Evolutionary conservation across 202 grass and related monocot species (phyloP), one percentile per base, ranked within the genome.

Genomic region (Carex arenaria): DNA sequence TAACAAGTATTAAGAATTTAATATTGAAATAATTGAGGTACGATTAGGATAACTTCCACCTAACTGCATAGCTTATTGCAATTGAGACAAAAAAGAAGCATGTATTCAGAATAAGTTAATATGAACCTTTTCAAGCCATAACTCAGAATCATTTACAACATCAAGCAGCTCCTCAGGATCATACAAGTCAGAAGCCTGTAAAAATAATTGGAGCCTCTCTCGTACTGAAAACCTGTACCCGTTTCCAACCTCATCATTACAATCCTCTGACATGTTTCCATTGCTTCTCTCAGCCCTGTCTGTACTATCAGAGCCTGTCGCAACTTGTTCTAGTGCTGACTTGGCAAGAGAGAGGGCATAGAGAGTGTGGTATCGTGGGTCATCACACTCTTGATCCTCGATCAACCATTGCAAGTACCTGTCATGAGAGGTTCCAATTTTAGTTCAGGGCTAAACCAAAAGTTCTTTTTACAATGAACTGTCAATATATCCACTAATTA

Each of bases 371-470:
- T 93, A 98, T 67, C 45, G 86, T 84, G 90, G 88, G n/a, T 98
- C 90, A 13, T 98, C 90, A 8, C 86, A 95, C 34, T 88, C 84
- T 86, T 95, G 92, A 64, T 93, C 95, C 57, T 98, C 95, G 80
- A 98, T 92, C 85, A 98, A 85, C 95, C 95, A 98, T 78, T 98
- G 95, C 83, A 98, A 84, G 77, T 95, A 98, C 82, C 95, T 98
- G 87, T 47, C 87, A 32, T 36, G 42, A 80, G 45, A 82, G 22
- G 38, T 81, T 38, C 14, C 8, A 53, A 28, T 82, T 49, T 32
- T 66, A 66, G 38, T 82, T 67, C 23, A 82, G 43, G 20, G 11
- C 61, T 82, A 53, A 68, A 7, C 47, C 22, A 45, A 49, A 74
- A 9, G 0, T 74, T 52, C 32, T n/a, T 68, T 18, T 32, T 31